Conservation (phyloP, 352 stramenopile species). For the Globisporangium abappressorium region DNA sequence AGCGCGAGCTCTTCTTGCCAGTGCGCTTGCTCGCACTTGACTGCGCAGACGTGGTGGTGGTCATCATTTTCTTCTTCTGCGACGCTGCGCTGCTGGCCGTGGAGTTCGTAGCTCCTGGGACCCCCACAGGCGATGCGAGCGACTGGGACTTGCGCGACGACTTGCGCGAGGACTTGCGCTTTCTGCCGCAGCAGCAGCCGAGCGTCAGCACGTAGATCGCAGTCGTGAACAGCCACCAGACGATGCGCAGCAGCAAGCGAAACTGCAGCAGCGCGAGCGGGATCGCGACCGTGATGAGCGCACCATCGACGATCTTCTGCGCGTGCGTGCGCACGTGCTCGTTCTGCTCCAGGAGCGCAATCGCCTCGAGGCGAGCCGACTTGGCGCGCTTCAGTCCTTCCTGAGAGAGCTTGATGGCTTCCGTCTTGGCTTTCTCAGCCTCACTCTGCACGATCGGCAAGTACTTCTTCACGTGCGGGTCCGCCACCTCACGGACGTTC, state of each 20-base stretch:
- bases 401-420: slow-evolving; percentile 39
- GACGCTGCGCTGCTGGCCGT: background rate
- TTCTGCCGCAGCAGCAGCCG: slow-evolving; percentile 54
- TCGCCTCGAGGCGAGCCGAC: slow-evolving; percentile 43
- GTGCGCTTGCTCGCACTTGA: slow-evolving; percentile 13
- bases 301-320: slow-evolving; percentile 63
- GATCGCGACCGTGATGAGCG: slow-evolving; percentile 42
- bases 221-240: slow-evolving; percentile 59
- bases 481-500: slow-evolving; percentile 41
- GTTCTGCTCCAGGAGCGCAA: slow-evolving; percentile 57
- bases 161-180: slow-evolving; percentile 35
- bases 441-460: slow-evolving; percentile 48
- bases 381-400: slow-evolving; percentile 43
- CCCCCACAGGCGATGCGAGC: slow-evolving; percentile 12
- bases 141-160: slow-evolving; percentile 21
- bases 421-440: slow-evolving; percentile 33
- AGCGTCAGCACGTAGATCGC: slow-evolving; percentile 46
- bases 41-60: background rate
- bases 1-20: slow-evolving; percentile 16
- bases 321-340: slow-evolving; percentile 52
- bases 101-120: slow-evolving; percentile 6
- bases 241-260: slow-evolving; percentile 43
- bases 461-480: slow-evolving; percentile 62
- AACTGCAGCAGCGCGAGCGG: slow-evolving; percentile 50
- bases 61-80: slow-evolving; percentile 8